Percentiles rank a stretch among this genome's conserved stretches.
These are phyloP conservation scores for Trypanosoma conorhini DNA, from an alignment of 208 protist genomes.

Conservation along the genomic window DNA sequence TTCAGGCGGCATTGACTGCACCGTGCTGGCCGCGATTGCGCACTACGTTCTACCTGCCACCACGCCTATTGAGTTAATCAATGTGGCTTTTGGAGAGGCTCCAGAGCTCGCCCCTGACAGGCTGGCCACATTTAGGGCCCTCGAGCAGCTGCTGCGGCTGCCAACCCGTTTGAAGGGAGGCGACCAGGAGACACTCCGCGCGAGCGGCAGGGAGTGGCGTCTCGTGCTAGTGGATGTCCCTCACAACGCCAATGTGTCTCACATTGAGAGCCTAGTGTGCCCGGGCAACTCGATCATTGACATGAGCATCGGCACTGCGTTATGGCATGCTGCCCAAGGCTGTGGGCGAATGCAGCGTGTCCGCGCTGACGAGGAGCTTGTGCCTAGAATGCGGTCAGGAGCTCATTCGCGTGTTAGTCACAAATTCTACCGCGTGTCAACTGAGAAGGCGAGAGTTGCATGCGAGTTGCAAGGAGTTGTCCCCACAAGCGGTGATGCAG, in stretches of 20 bases:
- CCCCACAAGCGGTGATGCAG: neutral
- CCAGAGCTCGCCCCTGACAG: slow-evolving; percentile 85
- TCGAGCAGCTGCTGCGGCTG: slow-evolving; percentile 81
- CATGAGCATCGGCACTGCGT: slow-evolving; percentile 94
- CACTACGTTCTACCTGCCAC: slow-evolving; percentile 78
- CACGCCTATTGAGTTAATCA: slow-evolving; percentile 94
- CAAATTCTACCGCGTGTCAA: slow-evolving; percentile 20
- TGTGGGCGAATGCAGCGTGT: slow-evolving; percentile 80
- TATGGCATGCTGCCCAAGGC: slow-evolving; percentile 93
- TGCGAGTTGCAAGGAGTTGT: slow-evolving; percentile 10
- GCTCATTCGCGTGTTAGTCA: neutral
- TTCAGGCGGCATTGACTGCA: slow-evolving; percentile 95
- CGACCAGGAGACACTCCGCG: neutral
- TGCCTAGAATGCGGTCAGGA: slow-evolving; percentile 16
- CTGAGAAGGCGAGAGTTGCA: slow-evolving; percentile 16
- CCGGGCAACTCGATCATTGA: slow-evolving; percentile 95
- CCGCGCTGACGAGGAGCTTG: slow-evolving; percentile 24
- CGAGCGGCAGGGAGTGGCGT: slow-evolving; percentile 70
- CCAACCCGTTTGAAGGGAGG: slow-evolving; percentile 24
- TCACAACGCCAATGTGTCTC: slow-evolving; percentile 30
- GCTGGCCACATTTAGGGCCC: slow-evolving; percentile 65
- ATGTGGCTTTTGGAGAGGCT: slow-evolving; percentile 91
- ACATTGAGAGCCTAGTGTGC: slow-evolving; percentile 68
- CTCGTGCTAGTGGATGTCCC: slow-evolving; percentile 91
- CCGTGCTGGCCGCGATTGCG: slow-evolving; percentile 90